Evolutionary conservation across 1,284 basidiomycete genomes (phyloP), one percentile per base, ranked within the genome.

Genomic region (Schizopora paradoxa): DNA sequence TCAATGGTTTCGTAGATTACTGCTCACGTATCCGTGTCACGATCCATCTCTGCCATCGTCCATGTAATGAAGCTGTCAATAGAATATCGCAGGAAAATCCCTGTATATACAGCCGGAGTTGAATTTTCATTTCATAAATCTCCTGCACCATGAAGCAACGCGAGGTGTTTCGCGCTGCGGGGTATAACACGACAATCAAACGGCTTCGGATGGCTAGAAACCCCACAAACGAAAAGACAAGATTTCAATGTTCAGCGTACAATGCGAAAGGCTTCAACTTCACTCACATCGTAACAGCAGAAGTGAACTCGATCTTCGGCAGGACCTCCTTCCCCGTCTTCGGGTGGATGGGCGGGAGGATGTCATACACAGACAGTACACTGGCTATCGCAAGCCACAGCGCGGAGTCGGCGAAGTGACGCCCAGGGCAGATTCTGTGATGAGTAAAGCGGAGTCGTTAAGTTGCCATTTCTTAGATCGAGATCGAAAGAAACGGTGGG

Each of bases 341-440:
- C 8, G 45, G 16, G 29, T 50, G 28, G 11, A 28, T 13, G 25
- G 19, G 21, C 13, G 49, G 45, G 7, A 38, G n/a, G 18, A 51
- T 44, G 18, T 51, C 46, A 27, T 47, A 51, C 8, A 32, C 25
- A 8, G 45, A 28, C 16, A 51, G 41, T 18, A 51, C 21, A 10
- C 32, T 47, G 29, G 41, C 37, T 18, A 43, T 39, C 5, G 41
- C 41, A 1, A 48, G 25, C 49, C 49, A 51, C 8, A 47, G n/a
- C 13, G 23, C 40, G 8, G 38, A 33, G 18, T 47, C 41, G 10
- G 49, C 45, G 19, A 47, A 25, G 25, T 28, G 29, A 14, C 41
- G 39, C 3, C 45, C 39, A 22, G 45, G 45, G 36, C 45, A 43
- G 31, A 43, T 34, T 7, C 48, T 48, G 26, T 35, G 32, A 16